Conservation (phyloP, 208 protist species). For the Histomonas meleagridis region DNA sequence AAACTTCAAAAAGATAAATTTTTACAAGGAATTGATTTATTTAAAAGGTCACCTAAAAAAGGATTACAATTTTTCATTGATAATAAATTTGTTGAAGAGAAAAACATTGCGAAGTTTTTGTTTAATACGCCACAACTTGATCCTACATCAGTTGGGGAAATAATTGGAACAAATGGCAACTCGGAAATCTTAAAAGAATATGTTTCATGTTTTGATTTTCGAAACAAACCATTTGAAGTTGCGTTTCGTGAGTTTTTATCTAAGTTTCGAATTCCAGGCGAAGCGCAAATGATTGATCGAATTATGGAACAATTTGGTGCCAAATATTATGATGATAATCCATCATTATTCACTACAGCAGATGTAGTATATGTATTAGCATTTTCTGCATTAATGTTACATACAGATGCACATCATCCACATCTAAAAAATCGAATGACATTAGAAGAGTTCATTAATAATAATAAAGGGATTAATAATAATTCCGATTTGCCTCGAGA, state of each 20-base stretch:
- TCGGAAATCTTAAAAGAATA: neutral
- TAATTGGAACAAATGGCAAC: neutral
- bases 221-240: neutral
- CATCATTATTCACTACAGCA: constrained; percentile 36
- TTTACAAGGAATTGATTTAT: neutral
- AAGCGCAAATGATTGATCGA: constrained; percentile 57
- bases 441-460: constrained; percentile 44
- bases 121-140: neutral
- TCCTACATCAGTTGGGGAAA: neutral
- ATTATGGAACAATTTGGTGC: constrained; percentile 52
- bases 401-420: constrained; percentile 52
- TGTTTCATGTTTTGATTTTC: neutral
- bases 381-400: constrained; percentile 56
- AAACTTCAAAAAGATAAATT: constrained; percentile 11
- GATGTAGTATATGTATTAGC: constrained; percentile 52
- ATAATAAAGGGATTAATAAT: constrained; percentile 48
- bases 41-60: neutral
- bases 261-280: constrained; percentile 50
- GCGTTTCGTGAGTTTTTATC: constrained; percentile 41
- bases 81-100: neutral
- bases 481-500: constrained; percentile 39
- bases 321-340: constrained; percentile 45
- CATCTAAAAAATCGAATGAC: constrained; percentile 50
- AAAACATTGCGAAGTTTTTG: neutral
- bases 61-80: neutral